Conservation (phyloP, 306 rosid species). For the Betula pendula region DNA sequence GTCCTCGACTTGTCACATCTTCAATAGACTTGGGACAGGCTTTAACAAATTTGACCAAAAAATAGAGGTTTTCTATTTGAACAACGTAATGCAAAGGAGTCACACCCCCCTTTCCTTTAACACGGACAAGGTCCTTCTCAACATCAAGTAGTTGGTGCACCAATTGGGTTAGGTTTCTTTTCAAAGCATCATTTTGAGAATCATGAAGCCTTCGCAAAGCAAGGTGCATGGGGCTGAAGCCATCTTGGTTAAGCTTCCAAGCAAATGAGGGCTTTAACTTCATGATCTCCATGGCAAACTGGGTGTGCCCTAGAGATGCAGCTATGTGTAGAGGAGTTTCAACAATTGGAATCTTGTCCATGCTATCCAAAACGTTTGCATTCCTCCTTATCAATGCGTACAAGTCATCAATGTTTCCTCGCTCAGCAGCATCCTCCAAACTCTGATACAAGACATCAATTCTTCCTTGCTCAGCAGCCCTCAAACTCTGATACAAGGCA, state of each 20-base stretch:
- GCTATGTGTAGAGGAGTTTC: not conserved
- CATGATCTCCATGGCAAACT: too few relatives aligned
- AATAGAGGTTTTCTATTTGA: not conserved
- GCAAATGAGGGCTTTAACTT: not conserved
- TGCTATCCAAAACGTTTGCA: not conserved
- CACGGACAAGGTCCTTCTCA: not conserved
- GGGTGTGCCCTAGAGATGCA: not conserved
- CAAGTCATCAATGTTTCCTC: not conserved
- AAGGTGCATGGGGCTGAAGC: not conserved
- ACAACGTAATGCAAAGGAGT: not conserved
- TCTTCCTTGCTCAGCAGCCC: too few relatives aligned
- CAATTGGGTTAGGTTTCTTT: not conserved
- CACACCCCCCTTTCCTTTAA: not conserved
- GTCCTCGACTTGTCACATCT: not conserved
- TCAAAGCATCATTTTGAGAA: too few relatives aligned
- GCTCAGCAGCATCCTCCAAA: not conserved
- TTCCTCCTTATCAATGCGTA: not conserved
- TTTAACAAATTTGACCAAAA: not conserved
- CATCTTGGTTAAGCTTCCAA: not conserved
- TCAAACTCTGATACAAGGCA: too few relatives aligned
- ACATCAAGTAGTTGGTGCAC: not conserved
- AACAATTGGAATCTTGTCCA: not conserved
- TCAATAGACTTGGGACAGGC: not conserved
- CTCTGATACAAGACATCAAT: too few relatives aligned
- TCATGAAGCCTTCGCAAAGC: too few relatives aligned